Percentiles rank a stretch among this genome's conserved stretches.
phyloP scores from a whole-genome alignment of 1,139 yeast species.

The Suhomyces guaymorum region DNA sequence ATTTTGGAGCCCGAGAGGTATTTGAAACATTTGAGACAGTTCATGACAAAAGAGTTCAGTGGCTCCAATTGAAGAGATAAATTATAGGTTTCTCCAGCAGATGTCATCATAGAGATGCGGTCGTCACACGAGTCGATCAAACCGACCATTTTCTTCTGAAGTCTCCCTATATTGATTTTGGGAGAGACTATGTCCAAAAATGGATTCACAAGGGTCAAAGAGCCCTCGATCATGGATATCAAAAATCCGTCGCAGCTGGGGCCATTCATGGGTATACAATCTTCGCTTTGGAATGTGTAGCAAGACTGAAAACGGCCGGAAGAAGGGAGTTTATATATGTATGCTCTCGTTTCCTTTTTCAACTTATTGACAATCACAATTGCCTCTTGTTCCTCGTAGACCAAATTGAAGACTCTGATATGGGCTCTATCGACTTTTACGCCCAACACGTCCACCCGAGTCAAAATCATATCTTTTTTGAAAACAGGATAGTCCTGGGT shows the following conservation, averaged over 20 bases:
- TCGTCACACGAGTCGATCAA: slow-evolving; percentile 34
- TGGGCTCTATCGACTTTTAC: slow-evolving; percentile 29
- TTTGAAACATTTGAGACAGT: slow-evolving; percentile 51
- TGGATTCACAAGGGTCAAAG: slow-evolving; percentile 60
- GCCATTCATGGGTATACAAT: slow-evolving; percentile 42
- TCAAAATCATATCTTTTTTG: slow-evolving; percentile 67
- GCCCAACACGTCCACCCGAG: slow-evolving; percentile 54
- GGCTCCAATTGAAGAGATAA: slow-evolving; percentile 51
- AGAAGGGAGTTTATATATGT: slow-evolving; percentile 47
- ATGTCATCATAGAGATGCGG: slow-evolving; percentile 27
- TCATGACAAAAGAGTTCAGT: slow-evolving; percentile 38
- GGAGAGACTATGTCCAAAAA: slow-evolving; percentile 59
- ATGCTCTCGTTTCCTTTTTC: slow-evolving; percentile 44
- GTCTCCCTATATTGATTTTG: slow-evolving; percentile 26
- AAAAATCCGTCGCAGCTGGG: slow-evolving; percentile 42
- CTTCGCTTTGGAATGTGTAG: slow-evolving; percentile 39
- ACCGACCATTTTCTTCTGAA: slow-evolving; percentile 19
- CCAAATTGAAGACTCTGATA: slow-evolving; percentile 45
- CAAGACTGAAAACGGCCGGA: slow-evolving; percentile 35
- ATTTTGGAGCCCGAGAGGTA: slow-evolving; percentile 59
- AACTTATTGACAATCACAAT: slow-evolving; percentile 45
- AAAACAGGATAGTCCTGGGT: slow-evolving; percentile 31
- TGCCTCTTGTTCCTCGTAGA: slow-evolving; percentile 59
- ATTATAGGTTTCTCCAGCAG: slow-evolving; percentile 27
- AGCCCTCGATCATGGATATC: slow-evolving; percentile 33